phyloP scores from a whole-genome alignment of 2,329 filamentous ascomycete species.

The Pezicula radicicola region DNA sequence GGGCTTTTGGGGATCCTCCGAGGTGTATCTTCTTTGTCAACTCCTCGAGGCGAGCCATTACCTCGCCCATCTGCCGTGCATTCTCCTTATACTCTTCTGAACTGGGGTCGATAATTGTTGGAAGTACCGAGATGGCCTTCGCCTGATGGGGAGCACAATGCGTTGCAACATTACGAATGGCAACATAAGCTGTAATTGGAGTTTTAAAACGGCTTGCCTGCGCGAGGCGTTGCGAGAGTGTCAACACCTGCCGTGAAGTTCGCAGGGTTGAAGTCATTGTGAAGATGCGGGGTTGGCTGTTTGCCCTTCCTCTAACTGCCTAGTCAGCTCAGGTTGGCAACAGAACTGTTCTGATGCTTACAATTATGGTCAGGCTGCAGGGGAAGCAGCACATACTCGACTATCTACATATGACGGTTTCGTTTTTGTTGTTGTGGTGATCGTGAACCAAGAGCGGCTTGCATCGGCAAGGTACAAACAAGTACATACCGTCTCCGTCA shows the following conservation, averaged over 20 bases:
- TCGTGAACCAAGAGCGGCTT: too few species aligned
- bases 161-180: conserved; percentile 52
- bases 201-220: conserved; percentile 28
- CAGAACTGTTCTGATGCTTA: too few species aligned
- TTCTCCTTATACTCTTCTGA: conserved; percentile 83
- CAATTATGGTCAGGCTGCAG: conserved; percentile 4
- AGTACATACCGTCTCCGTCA: too few species aligned
- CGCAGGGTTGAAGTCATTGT: conserved; percentile 44
- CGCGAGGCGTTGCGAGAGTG: conserved; percentile 40
- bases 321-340: background rate
- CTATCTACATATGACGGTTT: conserved; percentile 11
- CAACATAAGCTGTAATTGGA: conserved; percentile 11
- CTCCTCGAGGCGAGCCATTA: conserved; percentile 64
- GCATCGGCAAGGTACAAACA: too few species aligned
- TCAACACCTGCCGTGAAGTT: conserved; percentile 42
- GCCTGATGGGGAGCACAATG: conserved; percentile 82
- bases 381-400: conserved; percentile 10
- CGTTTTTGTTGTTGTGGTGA: too few species aligned
- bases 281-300: background rate
- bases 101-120: conserved; percentile 70
- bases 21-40: conserved; percentile 70
- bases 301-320: background rate
- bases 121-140: conserved; percentile 76
- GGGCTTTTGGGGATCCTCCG: conserved; percentile 78
- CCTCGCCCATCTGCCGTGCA: conserved; percentile 69